These are phyloP conservation scores for Pterocarpus santalinus DNA, from an alignment of 306 rosid species.

Conservation along the genomic window DNA sequence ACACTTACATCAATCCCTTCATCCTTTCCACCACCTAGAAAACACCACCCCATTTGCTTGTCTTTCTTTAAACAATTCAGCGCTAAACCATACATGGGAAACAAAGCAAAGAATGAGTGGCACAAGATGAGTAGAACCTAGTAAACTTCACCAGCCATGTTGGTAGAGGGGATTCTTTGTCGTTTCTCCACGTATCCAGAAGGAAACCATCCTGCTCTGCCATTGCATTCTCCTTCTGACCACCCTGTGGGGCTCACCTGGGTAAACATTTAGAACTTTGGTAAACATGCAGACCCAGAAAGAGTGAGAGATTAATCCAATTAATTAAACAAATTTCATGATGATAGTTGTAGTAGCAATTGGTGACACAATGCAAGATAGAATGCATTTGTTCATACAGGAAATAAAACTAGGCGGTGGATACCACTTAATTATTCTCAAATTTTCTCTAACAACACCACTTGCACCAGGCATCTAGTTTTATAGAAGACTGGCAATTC, in stretches of 20 bases:
- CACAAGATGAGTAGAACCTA: constrained; percentile 45
- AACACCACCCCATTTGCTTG: constrained; percentile 22
- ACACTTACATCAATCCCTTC: constrained; percentile 37
- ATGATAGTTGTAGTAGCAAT: constrained; percentile 14
- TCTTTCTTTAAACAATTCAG: constrained; percentile 22
- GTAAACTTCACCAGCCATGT: constrained; percentile 64
- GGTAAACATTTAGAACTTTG: constrained; percentile 29
- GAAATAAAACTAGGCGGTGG: no score
- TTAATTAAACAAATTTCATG: constrained; percentile 25
- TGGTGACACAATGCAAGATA: not conserved
- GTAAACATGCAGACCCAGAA: constrained; percentile 18
- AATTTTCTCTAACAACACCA: no score
- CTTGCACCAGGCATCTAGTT: no score
- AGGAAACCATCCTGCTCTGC: constrained; percentile 96
- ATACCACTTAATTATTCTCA: no score
- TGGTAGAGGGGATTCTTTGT: constrained; percentile 74
- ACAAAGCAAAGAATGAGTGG: constrained; percentile 39
- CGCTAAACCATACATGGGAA: constrained; percentile 39
- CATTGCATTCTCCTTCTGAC: constrained; percentile 98
- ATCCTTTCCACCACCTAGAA: not conserved
- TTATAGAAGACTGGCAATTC: no score
- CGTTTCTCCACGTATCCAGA: constrained; percentile 85
- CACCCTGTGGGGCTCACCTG: constrained; percentile 89
- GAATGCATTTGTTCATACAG: no score
- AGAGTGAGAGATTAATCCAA: constrained; percentile 25